These are phyloP conservation scores for Wickerhamiella vanderwaltii DNA, from an alignment of 805 yeast species.

Conservation along the genomic window DNA sequence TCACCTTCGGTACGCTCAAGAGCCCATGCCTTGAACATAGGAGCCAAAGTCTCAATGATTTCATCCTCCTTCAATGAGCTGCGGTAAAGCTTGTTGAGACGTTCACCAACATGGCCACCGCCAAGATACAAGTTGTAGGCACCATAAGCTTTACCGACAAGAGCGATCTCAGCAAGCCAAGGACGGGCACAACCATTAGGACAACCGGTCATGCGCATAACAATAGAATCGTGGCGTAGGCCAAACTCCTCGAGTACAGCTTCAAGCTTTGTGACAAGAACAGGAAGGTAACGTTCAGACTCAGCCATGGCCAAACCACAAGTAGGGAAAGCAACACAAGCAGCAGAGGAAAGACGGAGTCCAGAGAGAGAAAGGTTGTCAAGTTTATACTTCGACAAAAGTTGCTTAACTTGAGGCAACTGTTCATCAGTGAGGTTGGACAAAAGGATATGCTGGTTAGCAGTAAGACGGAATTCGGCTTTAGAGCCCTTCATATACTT, in stretches of 20 bases:
- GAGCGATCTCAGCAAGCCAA: constrained; percentile 92
- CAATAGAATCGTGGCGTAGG: constrained; percentile 83
- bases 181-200: constrained; percentile 99
- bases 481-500: constrained; percentile 44
- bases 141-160: constrained; percentile 89
- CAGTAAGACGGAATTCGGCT: constrained; percentile 83
- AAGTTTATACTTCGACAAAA: constrained; percentile 61
- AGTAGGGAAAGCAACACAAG: constrained; percentile 97
- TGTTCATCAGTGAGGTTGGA: constrained; percentile 62
- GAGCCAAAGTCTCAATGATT: constrained; percentile 61
- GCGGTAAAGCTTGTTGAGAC: constrained; percentile 79
- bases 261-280: constrained; percentile 68
- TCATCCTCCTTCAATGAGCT: constrained; percentile 86
- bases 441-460: constrained; percentile 83
- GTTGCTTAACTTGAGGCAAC: constrained; percentile 45
- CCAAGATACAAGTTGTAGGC: constrained; percentile 90
- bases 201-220: constrained; percentile 98
- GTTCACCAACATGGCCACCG: constrained; percentile 89
- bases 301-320: constrained; percentile 99
- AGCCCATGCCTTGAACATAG: constrained; percentile 89
- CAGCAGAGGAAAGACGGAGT: constrained; percentile 79
- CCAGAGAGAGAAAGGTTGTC: constrained; percentile 77
- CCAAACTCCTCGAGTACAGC: constrained; percentile 83
- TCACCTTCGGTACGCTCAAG: constrained; percentile 82
- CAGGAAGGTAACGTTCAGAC: constrained; percentile 85